Evolutionary conservation across 352 stramenopile species (phyloP).

Genomic region (Pythium dissotocum): DNA sequence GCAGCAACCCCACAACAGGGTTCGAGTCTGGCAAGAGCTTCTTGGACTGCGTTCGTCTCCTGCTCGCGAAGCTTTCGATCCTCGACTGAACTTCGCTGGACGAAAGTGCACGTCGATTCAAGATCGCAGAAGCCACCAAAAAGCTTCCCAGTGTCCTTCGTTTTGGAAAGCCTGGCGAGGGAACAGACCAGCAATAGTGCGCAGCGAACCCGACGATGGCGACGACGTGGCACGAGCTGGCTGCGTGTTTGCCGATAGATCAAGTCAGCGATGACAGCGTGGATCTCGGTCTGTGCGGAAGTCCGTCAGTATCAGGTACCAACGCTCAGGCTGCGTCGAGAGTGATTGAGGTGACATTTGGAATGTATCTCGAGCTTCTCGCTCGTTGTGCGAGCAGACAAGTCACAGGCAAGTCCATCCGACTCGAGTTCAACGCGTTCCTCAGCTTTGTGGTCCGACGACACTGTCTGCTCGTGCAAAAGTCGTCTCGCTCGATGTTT

Average conservation of each 20-base stretch:
- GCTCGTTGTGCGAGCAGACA: background rate
- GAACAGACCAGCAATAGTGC: conserved; percentile 13
- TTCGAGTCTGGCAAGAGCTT: conserved; percentile 54
- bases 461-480: conserved; percentile 44
- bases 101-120: conserved; percentile 48
- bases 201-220: conserved; percentile 33
- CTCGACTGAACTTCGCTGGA: conserved; percentile 77
- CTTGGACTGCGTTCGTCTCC: conserved; percentile 65
- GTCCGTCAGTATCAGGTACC: conserved; percentile 17
- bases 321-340: conserved; percentile 20
- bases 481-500: conserved; percentile 47
- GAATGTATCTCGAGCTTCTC: conserved; percentile 29
- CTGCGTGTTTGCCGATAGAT: conserved; percentile 26
- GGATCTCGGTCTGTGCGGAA: conserved; percentile 47
- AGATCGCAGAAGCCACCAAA: conserved; percentile 48
- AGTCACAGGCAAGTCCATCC: conserved; percentile 23
- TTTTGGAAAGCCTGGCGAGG: conserved; percentile 35
- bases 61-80: conserved; percentile 76
- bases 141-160: conserved; percentile 51
- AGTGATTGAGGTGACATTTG: conserved; percentile 35
- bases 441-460: conserved; percentile 58
- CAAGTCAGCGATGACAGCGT: conserved; percentile 40
- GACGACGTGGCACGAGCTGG: conserved; percentile 38
- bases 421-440: conserved; percentile 59
- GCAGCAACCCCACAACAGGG: conserved; percentile 28